Base-by-base conservation (phyloP, 2,329 filamentous ascomycete genomes). In the Macrophomina phaseolina region DNA sequence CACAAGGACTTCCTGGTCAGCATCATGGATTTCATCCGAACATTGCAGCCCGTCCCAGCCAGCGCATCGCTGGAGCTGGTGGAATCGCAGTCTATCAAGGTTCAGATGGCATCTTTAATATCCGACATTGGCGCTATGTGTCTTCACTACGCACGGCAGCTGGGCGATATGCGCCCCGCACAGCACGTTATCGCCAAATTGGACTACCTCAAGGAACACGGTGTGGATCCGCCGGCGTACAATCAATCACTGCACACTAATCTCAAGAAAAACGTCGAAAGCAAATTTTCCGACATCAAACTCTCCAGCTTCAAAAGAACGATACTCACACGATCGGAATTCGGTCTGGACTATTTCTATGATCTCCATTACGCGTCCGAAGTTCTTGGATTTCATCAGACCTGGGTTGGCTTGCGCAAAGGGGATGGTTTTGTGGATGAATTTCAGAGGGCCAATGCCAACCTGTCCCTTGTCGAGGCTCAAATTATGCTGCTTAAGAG, bases 111-210 rank as follows among this genome's bases (percentile, higher is more conserved):
- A 4, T 91, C 93, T 3, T 89, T 93, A 69, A 86, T 97, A 69
- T 92, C 92, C 14, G 93, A 98, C 76, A 91, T 95, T 48, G 88
- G 97, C 67, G 91, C 94, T 3, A 93, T 98, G 85, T 92, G 97
- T 77, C 83, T 98, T 18, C 96, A 97, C 75, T 90, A 92, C 72
- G 87, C 91, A 23, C 90, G 93, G 51, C 92, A 97, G 76, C 86
- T 89, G 68, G 90, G 91, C 11, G 88, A 91, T 71, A 81, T 84
- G 42, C 81, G 82, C 0, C 87, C 94, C 66, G 86, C 93, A 30
- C 90, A 90, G 71, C 87, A 87, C 9, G 81, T 98, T 1, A 84
- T 93, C 18, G 85, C 89, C 34, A 89, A 93, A 70, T 81, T 99
- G 7, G 86, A 89, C 64, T 97, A 95, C 80, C 92, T 92, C 71